Base-by-base conservation (phyloP, 306 rosid genomes). In the Ormosia semicastrata region DNA sequence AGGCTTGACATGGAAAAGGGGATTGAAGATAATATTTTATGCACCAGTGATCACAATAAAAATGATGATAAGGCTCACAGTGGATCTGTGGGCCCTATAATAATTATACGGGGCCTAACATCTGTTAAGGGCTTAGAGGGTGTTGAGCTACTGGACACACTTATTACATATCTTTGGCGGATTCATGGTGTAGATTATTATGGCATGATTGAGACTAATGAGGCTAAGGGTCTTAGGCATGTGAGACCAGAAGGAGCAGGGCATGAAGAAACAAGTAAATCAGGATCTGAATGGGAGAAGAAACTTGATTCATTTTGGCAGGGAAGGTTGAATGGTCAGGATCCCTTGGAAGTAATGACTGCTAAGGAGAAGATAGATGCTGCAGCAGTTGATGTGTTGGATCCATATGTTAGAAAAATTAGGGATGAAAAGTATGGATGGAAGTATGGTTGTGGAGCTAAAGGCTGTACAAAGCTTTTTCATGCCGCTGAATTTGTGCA, bases 371-470 rank as follows among this genome's bases (percentile, higher is more conserved):
- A 91, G 87, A 92, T 96, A 88, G 99, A 93, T 83, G 93, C 98
- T 44, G 91, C 96, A 59, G 98, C 99, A 71, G 83, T 52, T 79
- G 97, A 92, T 85, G 88, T 86, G 66, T 84, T 96, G 83, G 99
- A 91, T 88, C 98, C 99, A 43, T 90, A 77, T 79, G 94, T 96
- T 36, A 86, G 99, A 63, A 96, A 96, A 86, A 96, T 96, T 73
- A 92, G 99, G 87, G 99, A 96, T 91, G 99, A 96, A 76, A 96
- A 93, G 84, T 96, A 93, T 85, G 99, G 99, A 69, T 96, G 99
- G 99, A 96, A 96, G 84, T 96, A 93, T 93, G 99, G 99, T 33
- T 96, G 99, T 87, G 99, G 99, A 82, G 99, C 99, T 43, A 96
- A 92, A 89, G 97, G 99, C 47, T 96, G 99, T 90, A 96, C 99